Conservation (phyloP, 352 stramenopile species). For the Pythium myriotylum region DNA sequence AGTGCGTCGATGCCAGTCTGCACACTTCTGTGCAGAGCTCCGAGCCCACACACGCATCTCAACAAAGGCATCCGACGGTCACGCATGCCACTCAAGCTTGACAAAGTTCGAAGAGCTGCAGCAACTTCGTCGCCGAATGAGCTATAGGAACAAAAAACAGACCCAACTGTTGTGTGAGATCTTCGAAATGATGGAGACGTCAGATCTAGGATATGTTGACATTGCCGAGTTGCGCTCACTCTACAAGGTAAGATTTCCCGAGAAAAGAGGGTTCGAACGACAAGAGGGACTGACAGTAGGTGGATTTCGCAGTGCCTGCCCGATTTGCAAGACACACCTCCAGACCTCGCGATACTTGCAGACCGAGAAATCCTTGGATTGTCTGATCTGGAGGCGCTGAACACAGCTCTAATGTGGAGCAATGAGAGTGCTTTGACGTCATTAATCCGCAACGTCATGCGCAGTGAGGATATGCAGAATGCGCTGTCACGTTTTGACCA, state of each 20-base stretch:
- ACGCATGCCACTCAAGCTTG: not conserved
- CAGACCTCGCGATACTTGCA: too few species aligned
- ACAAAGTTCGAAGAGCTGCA: conserved; percentile 24
- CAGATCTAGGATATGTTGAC: conserved; percentile 64
- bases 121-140: conserved; percentile 16
- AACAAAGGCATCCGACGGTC: not conserved
- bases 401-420: not conserved
- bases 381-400: conserved; percentile 4
- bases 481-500: conserved; percentile 56
- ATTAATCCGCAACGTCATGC: conserved; percentile 48
- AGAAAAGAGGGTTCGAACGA: too few species aligned
- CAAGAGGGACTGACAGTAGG: not conserved
- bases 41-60: conserved; percentile 1
- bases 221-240: conserved; percentile 73
- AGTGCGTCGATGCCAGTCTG: conserved; percentile 54
- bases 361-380: not conserved
- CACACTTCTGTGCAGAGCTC: conserved; percentile 35
- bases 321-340: too few species aligned
- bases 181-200: conserved; percentile 70
- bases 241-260: conserved; percentile 38
- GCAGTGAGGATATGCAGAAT: conserved; percentile 38
- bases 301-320: too few species aligned
- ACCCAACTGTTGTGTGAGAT: conserved; percentile 55
- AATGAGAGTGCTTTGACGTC: conserved; percentile 11
- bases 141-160: conserved; percentile 42